Percentiles rank a stretch among this genome's conserved stretches.
phyloP scores from a whole-genome alignment of 768 basidiomycete genomes.

The Mycena chlorophos region DNA sequence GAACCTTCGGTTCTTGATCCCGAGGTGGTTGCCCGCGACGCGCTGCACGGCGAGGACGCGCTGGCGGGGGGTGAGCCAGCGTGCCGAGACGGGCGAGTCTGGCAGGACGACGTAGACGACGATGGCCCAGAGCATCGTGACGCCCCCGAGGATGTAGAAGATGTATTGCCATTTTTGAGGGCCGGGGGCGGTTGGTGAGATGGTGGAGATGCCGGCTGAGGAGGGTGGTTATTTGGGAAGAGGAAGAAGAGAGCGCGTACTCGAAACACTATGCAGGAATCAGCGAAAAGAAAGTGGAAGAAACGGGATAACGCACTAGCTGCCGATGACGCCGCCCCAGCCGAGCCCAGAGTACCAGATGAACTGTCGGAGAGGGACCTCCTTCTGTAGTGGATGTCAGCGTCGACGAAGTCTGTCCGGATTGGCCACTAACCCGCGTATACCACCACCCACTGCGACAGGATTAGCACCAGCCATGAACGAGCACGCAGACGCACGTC shows the following conservation, averaged over 20 bases:
- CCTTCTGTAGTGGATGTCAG: background rate
- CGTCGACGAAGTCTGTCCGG: background rate
- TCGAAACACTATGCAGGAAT: conserved; percentile 9
- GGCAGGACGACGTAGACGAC: conserved; percentile 21
- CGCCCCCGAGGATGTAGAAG: conserved; percentile 23
- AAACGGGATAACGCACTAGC: conserved; percentile 10
- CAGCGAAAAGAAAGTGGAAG: background rate
- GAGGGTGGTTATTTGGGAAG: background rate
- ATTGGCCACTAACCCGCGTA: conserved; percentile 13
- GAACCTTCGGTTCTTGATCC: conserved; percentile 27
- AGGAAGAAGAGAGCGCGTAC: background rate
- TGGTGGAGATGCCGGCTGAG: conserved; percentile 19
- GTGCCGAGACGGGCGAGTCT: conserved; percentile 20
- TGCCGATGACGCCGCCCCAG: conserved; percentile 23
- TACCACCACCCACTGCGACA: conserved; percentile 21
- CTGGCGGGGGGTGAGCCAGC: conserved; percentile 15
- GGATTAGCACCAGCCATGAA: background rate
- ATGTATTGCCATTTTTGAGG: conserved; percentile 22
- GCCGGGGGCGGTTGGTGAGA: conserved; percentile 15
- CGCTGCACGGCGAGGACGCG: conserved; percentile 24
- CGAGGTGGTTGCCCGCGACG: conserved; percentile 26
- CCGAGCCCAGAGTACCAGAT: conserved; percentile 25
- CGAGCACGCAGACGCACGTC: conserved; percentile 14
- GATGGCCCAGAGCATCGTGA: conserved; percentile 20
- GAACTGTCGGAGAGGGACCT: conserved; percentile 19